Evolutionary conservation across 768 basidiomycete genomes (phyloP), one percentile per base, ranked within the genome.

Genomic region (Psilocybe azurescens): DNA sequence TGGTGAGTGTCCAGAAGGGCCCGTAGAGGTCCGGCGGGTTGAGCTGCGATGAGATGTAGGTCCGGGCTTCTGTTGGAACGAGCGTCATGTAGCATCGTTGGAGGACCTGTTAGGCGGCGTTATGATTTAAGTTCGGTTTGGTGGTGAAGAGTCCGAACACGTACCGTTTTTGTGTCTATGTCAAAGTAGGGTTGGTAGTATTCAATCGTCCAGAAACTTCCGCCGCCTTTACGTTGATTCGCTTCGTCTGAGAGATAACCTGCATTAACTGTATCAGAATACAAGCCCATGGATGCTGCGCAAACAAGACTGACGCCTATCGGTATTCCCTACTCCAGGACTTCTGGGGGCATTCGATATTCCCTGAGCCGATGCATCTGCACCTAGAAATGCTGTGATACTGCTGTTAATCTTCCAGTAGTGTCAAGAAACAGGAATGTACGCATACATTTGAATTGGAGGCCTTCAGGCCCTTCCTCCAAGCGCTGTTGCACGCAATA

Each of bases 1-100:
- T 99, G 1, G 95, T 97, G 39, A 97, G 84, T 0, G 96, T 94
- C 97, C 97, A 99, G 80, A 99, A 98, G 11, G 33, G 33, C 7
- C 33, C 33, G 11, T 36, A 36, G 11, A 36, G 33, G 33, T 36
- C 33, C 7, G 33, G 33, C 11, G 90, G 90, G 56, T 81, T 83
- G 36, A 89, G 81, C 61, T 89, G 85, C 11, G 83, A 82, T 4
- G 87, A 79, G 54, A 87, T 81, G 70, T 87, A 93, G 47, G 84
- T 82, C 3, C 61, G 33, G 7, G 33, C 30, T 83, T 82, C 41
- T 14, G n/a, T 36, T 36, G 91, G 91, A n/a, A 36, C 33, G 57
- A 94, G 78, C 0, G 93, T 93, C 14, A 83, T 83, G 73, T 90
- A 89, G 69, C 92, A 94, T 62, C 93, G 86, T 66, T 81, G 80